Percentiles rank a stretch among this genome's conserved stretches.
Evolutionary conservation across 495 filamentous ascomycete genomes (phyloP).

Genomic region (Diplogelasinospora grovesii): DNA sequence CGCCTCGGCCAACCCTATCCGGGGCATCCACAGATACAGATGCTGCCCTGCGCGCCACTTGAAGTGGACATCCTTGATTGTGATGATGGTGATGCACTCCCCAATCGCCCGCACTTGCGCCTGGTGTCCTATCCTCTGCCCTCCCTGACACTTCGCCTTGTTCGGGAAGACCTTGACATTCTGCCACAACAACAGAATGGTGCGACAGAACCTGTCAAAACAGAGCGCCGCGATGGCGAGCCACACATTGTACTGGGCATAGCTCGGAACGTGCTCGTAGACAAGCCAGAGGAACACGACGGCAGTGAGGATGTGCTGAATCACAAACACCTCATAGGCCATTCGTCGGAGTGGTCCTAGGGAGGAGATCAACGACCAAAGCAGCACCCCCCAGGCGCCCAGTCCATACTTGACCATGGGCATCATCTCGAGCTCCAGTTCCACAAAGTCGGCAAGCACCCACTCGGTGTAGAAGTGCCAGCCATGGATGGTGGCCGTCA

Average conservation of each 20-base stretch:
- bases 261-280: conserved; percentile 55
- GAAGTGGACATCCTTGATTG: conserved; percentile 61
- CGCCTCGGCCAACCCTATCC: conserved; percentile 59
- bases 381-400: conserved; percentile 64
- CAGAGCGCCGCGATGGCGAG: conserved; percentile 62
- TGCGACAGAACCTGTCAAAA: conserved; percentile 59
- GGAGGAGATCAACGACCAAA: conserved; percentile 64
- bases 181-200: conserved; percentile 46
- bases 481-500: conserved; percentile 70
- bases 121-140: conserved; percentile 43
- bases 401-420: conserved; percentile 61
- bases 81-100: conserved; percentile 59
- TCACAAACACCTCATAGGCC: conserved; percentile 74
- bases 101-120: conserved; percentile 58
- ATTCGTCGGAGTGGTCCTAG: conserved; percentile 60
- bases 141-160: conserved; percentile 33
- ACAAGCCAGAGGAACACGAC: conserved; percentile 61
- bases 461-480: conserved; percentile 66
- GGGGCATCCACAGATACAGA: conserved; percentile 67
- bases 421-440: conserved; percentile 54
- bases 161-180: conserved; percentile 50
- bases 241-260: conserved; percentile 59
- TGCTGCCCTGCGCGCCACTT: conserved; percentile 74
- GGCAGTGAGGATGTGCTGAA: conserved; percentile 69
- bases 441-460: conserved; percentile 57